Evolutionary conservation across 2,329 filamentous ascomycete genomes (phyloP).

Genomic region (Colletotrichum destructivum): DNA sequence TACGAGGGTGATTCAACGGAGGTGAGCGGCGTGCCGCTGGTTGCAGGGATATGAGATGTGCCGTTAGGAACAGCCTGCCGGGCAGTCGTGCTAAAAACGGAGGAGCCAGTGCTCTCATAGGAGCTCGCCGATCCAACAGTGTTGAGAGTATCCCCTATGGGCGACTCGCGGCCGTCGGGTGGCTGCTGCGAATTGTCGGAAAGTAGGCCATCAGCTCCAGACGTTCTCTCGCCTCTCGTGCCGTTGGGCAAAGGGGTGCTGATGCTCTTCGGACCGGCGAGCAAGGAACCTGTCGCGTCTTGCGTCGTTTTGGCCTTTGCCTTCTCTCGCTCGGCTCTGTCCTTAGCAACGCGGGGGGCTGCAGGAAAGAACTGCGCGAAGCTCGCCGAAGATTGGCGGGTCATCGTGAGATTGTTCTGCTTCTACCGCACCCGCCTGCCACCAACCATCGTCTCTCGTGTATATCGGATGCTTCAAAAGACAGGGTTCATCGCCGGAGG

Average conservation of each 20-base stretch:
- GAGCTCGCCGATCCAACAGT: constrained; percentile 82
- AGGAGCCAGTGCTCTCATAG: constrained; percentile 78
- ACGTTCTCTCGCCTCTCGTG: constrained; percentile 31
- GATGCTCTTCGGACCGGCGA: constrained; percentile 47
- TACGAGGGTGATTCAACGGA: constrained; percentile 67
- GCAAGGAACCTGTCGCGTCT: constrained; percentile 48
- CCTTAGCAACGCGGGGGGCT: constrained; percentile 77
- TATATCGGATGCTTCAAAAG: constrained; percentile 45
- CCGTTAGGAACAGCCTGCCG: constrained; percentile 58
- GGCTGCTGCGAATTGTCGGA: constrained; percentile 55
- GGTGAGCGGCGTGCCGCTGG: constrained; percentile 66
- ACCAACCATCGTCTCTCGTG: constrained; percentile 70
- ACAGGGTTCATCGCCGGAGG: constrained; percentile 30
- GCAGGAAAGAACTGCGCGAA: constrained; percentile 91
- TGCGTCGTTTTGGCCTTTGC: constrained; percentile 66
- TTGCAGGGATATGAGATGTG: constrained; percentile 59
- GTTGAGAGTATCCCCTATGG: constrained; percentile 77
- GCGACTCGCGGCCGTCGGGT: constrained; percentile 71
- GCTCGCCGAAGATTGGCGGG: constrained; percentile 82
- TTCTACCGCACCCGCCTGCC: constrained; percentile 67
- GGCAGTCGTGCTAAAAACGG: constrained; percentile 74
- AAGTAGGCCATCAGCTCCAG: constrained; percentile 42
- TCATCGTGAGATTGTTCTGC: constrained; percentile 74
- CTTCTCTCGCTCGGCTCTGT: constrained; percentile 74
- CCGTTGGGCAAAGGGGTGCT: constrained; percentile 43